phyloP scores from a whole-genome alignment of 106 monocot genomes.

The Allium sativum region DNA sequence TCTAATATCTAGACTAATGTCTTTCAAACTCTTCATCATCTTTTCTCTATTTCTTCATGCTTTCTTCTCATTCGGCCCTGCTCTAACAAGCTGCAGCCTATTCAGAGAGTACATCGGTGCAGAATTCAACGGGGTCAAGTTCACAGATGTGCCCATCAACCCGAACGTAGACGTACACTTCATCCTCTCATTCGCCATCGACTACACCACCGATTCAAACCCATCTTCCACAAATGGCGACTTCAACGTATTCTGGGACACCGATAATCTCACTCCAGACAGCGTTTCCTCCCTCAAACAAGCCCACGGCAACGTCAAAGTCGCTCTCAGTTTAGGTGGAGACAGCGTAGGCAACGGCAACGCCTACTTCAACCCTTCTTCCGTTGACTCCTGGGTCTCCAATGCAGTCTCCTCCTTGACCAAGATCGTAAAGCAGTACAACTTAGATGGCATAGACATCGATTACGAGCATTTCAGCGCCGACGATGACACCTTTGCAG shows the following conservation, averaged over 20 bases:
- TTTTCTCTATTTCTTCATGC: no score
- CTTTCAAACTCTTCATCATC: no score
- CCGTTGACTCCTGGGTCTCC: conserved; percentile 35
- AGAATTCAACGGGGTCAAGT: conserved; percentile 7
- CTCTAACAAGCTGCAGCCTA: conserved; percentile 4
- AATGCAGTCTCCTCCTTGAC: conserved; percentile 43
- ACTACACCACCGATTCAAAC: conserved; percentile 11
- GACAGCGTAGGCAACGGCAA: conserved; percentile 7
- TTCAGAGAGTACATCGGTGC: conserved; percentile 25
- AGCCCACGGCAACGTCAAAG: conserved; percentile 10
- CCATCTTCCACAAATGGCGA: conserved; percentile 9
- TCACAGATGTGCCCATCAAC: conserved; percentile 21
- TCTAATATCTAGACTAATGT: no score
- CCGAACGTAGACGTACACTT: conserved; percentile 21
- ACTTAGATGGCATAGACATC: no score
- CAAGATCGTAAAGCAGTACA: no score
- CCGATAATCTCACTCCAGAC: conserved; percentile 10
- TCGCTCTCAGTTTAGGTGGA: conserved; percentile 16
- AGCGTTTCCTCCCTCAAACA: conserved; percentile 9
- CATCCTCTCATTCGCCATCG: conserved; percentile 40
- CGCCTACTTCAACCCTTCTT: conserved; percentile 25
- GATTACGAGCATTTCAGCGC: no score
- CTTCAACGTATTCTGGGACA: conserved; percentile 26
- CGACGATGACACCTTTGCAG: no score
- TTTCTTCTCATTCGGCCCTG: no score